Evolutionary conservation across 2,329 filamentous ascomycete genomes (phyloP), one percentile per base, ranked within the genome.

Genomic region (Paraconiothyrium sp.): DNA sequence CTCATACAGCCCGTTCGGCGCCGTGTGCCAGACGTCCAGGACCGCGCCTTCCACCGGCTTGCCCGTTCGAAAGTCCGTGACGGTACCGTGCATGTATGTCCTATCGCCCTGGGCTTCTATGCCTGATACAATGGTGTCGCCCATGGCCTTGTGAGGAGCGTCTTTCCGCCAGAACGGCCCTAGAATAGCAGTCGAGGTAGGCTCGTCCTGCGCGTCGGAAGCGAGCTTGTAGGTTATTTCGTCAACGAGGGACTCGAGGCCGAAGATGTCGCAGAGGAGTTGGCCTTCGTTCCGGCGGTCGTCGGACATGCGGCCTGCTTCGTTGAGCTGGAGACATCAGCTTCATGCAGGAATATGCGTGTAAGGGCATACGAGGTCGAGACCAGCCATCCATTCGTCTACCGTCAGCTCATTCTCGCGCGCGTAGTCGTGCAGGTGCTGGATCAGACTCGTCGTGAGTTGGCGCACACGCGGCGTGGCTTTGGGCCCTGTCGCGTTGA

Each of bases 91-190:
- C 84, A 93, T 89, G 70, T 84, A 87, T 3, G 85, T 84, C 32
- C 88, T 79, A 64, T 90, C 80, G 30, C 82, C 85, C 59, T 84
- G 79, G 22, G 66, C 68, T 3, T 81, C 70, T 4, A 83, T 79
- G 32, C 85, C 64, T 81, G 67, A 70, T 1, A 89, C 83, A 64
- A 95, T 92, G 69, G 83, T 89, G 49, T 84, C 86, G 54, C 91
- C 92, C 72, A 91, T 91, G n/a, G 87, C 80, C 50, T 89, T 85
- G 60, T 85, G 80, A 5, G 92, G 92, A 0, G 92, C 88, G 68
- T 93, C 85, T 47, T 88, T 84, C 6, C 92, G 86, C 87, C 92
- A 96, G 81, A 97, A 97, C 1, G 93, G 93, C 0, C 93, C 93
- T 0, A 97, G 85, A 67, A 97, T 93, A 44, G 92, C 89, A 4